Base-by-base conservation (phyloP, 1,284 basidiomycete genomes). In the Pyrrhoderma noxium region DNA sequence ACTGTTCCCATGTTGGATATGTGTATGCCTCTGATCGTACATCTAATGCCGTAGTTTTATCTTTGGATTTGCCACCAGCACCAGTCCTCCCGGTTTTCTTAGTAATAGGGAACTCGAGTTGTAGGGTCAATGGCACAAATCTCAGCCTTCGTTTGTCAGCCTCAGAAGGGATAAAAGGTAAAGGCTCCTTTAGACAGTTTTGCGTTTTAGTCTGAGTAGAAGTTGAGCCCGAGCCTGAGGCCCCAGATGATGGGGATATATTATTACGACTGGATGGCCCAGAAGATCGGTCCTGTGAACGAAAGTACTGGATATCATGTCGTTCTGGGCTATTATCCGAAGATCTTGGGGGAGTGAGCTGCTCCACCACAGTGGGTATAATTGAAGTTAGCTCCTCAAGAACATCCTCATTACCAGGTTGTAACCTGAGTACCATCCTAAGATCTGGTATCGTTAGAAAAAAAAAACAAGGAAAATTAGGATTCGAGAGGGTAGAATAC, bases 1-100 rank as follows among this genome's bases (percentile, higher is more conserved):
- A 83, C 50, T 77, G 68, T 62, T 82, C 73, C 81, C 82, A 84
- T 49, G 72, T 75, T 22, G 80, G 79, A 61, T 76, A 79, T 14
- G 68, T 57, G 45, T 75, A 70, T 48, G 72, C 70, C 62, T 79
- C 73, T 31, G 67, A 61, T 59, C 67, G 65, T 61, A 71, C 69
- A 48, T 66, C 67, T 53, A 71, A 67, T 11, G 52, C 36, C 16
- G 43, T 50, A 3, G 46, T 47, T 57, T 60, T 52, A 64, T 66
- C 56, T 66, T 55, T 67, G 50, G 35, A 23, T 31, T 45, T 45
- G 27, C 19, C 35, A 19, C 27, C 19, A 9, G 63, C 58, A 49
- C 61, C 66, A 38, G 65, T 62, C 40, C 60, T 66, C 22, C 57
- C 59, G 27, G 57, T 64, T 21, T 37, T 54, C 51, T 25, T 56